phyloP scores from a whole-genome alignment of 441 rosid species.

The Mallotus japonicus region DNA sequence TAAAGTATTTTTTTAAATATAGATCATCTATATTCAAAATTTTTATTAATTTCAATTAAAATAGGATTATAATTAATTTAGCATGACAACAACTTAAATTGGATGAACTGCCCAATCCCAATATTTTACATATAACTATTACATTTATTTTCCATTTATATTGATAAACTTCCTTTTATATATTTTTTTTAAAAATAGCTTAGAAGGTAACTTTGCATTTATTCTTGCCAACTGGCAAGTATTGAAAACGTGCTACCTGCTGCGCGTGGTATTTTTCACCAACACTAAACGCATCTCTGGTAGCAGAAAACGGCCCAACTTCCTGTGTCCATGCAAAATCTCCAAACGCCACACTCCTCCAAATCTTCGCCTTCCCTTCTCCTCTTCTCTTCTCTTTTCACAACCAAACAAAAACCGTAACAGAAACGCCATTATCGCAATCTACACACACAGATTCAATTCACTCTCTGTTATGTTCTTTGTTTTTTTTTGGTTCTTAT shows the following conservation, averaged over 20 bases:
- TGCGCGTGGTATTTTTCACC: constrained; percentile 23
- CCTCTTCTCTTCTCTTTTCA: background rate
- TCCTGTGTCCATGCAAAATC: constrained; percentile 57
- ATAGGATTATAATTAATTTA: no score
- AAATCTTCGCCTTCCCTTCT: background rate
- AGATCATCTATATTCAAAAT: no score
- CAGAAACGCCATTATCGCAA: constrained; percentile 7
- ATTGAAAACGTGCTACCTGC: constrained; percentile 12
- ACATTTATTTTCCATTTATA: no score
- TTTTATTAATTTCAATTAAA: no score
- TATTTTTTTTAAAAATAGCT: no score
- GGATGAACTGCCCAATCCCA: no score
- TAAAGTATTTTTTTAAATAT: no score
- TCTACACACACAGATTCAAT: no score
- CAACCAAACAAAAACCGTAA: background rate
- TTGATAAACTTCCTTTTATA: no score
- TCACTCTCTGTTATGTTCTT: background rate
- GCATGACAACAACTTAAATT: no score
- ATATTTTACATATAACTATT: no score
- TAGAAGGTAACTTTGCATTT: background rate
- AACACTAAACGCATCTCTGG: background rate
- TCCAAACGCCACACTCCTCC: constrained; percentile 20
- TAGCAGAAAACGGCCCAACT: constrained; percentile 31
- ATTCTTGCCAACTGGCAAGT: background rate
- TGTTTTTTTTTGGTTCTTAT: background rate